phyloP scores from a whole-genome alignment of 495 filamentous ascomycete genomes.

The Trichoderma erinaceum region DNA sequence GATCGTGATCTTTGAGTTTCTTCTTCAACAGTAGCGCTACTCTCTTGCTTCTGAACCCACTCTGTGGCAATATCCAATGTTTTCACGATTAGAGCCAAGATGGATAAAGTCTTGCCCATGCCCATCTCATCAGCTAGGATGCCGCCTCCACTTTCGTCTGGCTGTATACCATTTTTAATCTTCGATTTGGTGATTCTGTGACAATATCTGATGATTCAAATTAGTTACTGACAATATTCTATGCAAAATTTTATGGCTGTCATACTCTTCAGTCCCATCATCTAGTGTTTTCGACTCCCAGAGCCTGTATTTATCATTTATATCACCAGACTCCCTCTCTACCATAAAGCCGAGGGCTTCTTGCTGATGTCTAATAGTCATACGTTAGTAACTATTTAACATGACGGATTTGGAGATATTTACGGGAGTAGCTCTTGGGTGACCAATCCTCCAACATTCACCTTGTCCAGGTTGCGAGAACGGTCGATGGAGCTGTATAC shows the following conservation, averaged over 20 bases:
- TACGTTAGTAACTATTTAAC: neutral
- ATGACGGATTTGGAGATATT: neutral
- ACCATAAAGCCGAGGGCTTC: constrained; percentile 31
- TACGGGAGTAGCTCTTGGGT: constrained; percentile 24
- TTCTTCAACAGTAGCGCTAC: constrained; percentile 8
- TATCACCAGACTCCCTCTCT: constrained; percentile 27
- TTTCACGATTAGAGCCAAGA: constrained; percentile 31
- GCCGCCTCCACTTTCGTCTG: constrained; percentile 29
- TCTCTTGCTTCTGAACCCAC: constrained; percentile 37
- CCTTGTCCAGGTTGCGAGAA: constrained; percentile 18
- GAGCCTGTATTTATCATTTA: constrained; percentile 24
- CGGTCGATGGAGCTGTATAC: constrained; percentile 23
- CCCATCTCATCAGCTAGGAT: constrained; percentile 44
- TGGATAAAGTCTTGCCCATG: constrained; percentile 40
- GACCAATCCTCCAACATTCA: constrained; percentile 22
- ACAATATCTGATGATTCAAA: constrained; percentile 21
- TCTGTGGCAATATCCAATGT: constrained; percentile 24
- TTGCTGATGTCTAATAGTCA: constrained; percentile 30
- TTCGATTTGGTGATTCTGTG: constrained; percentile 27
- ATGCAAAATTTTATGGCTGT: neutral
- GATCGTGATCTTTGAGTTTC: constrained; percentile 25
- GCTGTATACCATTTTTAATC: constrained; percentile 18
- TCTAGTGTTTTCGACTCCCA: constrained; percentile 21
- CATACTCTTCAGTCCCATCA: constrained; percentile 15
- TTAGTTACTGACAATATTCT: neutral